Base-by-base conservation (phyloP, 805 yeast genomes). In the Schizosaccharomyces japonicus region DNA sequence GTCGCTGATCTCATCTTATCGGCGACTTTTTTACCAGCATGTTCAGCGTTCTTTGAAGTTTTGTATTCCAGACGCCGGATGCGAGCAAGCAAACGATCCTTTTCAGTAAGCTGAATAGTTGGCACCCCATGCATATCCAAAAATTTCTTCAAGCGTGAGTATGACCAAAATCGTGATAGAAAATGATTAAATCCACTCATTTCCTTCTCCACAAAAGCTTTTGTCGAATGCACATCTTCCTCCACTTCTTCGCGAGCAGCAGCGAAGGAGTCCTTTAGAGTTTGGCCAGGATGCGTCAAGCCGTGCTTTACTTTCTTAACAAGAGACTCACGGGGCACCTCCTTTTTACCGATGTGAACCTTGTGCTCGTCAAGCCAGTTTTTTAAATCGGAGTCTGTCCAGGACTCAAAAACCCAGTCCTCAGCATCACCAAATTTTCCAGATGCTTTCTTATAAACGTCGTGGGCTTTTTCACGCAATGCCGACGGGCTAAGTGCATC, bases 141-240 rank as follows among this genome's bases (percentile, higher is more conserved):
- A 72, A 71, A 69, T 36, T 58, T 60, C 52, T 62, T 56, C 40
- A 70, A 52, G 50, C 65, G 68, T 3, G 65, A 56, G 44, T 62
- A 60, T 21, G 67, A 57, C 69, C 72, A 66, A 26, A 59, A 42
- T n/a, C n/a, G n/a, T n/a, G n/a, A n/a, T n/a, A n/a, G n/a, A n/a
- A n/a, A n/a, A n/a, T n/a, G n/a, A n/a, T n/a, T n/a, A n/a, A n/a
- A n/a, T n/a, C n/a, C n/a, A n/a, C n/a, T n/a, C n/a, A n/a, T n/a
- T n/a, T n/a, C n/a, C n/a, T n/a, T n/a, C n/a, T n/a, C n/a, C n/a
- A n/a, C n/a, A n/a, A n/a, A n/a, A n/a, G n/a, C n/a, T n/a, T n/a
- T n/a, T n/a, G n/a, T n/a, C n/a, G n/a, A n/a, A n/a, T n/a, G n/a
- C n/a, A n/a, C 42, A 17, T 23, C 23, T 5, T 36, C 23, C 11